Percentiles rank a stretch among this genome's conserved stretches.
Evolutionary conservation across 345 rosid genomes (phyloP).

Genomic region (Angophora floribunda): DNA sequence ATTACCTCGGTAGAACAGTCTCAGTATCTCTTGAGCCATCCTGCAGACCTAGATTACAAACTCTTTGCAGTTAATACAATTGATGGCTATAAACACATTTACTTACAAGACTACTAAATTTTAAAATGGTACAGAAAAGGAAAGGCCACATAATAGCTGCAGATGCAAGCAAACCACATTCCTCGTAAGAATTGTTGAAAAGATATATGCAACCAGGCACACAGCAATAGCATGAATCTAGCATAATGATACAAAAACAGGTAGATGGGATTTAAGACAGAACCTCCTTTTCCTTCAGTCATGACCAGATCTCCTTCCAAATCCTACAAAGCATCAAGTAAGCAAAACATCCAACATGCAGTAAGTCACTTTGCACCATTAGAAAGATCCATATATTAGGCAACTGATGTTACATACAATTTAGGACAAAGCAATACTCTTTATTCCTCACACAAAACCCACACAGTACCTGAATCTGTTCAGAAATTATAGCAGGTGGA

Average conservation of each 20-base stretch:
- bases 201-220: background rate
- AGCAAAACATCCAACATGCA: background rate
- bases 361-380: background rate
- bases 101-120: background rate
- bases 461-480: constrained; percentile 22
- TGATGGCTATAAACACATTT: background rate
- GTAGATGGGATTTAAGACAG: background rate
- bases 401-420: background rate
- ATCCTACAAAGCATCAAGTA: background rate
- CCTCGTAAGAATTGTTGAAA: background rate
- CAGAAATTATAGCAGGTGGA: constrained; percentile 10
- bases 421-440: background rate
- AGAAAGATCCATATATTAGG: background rate
- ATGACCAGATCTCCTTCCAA: background rate
- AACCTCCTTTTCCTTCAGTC: background rate
- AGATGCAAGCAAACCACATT: background rate
- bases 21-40: constrained; percentile 3
- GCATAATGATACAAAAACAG: background rate
- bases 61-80: background rate
- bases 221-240: background rate
- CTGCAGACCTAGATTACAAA: constrained; percentile 1
- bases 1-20: constrained; percentile 5
- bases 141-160: background rate
- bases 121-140: background rate
- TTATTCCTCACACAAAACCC: background rate